Conservation (phyloP, 2,329 filamentous ascomycete genomes). For the Torrubiellomyces zombiae region DNA sequence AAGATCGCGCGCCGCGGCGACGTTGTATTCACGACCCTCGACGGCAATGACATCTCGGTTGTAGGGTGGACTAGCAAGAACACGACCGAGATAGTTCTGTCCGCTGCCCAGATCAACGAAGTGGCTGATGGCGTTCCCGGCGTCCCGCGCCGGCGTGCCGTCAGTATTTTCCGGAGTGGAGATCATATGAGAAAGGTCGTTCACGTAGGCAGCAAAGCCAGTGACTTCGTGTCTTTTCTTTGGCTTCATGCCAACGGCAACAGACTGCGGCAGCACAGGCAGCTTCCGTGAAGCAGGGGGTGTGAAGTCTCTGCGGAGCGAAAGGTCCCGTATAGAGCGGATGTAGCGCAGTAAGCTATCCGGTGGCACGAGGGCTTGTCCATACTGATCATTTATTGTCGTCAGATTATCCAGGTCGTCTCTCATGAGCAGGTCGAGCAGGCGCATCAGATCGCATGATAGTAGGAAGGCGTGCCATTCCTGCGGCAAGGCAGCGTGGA, state of each 20-base stretch:
- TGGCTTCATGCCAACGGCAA: slow-evolving; percentile 81
- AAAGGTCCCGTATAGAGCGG: slow-evolving; percentile 49
- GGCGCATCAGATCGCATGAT: slow-evolving; percentile 50
- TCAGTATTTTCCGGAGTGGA: slow-evolving; percentile 20
- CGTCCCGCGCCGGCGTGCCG: no score
- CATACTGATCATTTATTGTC: no score
- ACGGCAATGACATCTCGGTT: slow-evolving; percentile 79
- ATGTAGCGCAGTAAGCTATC: slow-evolving; percentile 55
- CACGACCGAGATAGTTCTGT: slow-evolving; percentile 86
- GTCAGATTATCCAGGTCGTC: slow-evolving; percentile 42
- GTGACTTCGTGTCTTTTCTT: slow-evolving; percentile 93
- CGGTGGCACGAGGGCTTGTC: slow-evolving; percentile 21
- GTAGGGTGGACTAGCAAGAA: slow-evolving; percentile 71
- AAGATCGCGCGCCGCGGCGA: slow-evolving; percentile 66
- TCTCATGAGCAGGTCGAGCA: slow-evolving; percentile 68
- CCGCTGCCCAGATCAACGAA: slow-evolving; percentile 93
- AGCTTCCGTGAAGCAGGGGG: slow-evolving; percentile 24
- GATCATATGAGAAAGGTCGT: slow-evolving; percentile 41
- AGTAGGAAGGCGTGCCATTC: slow-evolving; percentile 75
- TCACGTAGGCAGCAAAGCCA: slow-evolving; percentile 76
- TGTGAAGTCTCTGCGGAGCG: slow-evolving; percentile 45
- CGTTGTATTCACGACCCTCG: slow-evolving; percentile 74
- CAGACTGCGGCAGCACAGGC: slow-evolving; percentile 47
- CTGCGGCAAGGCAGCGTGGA: slow-evolving; percentile 55
- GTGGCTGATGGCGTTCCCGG: slow-evolving; percentile 53